These are phyloP conservation scores for Metschnikowia henanensis DNA, from an alignment of 805 yeast species.

Conservation along the genomic window DNA sequence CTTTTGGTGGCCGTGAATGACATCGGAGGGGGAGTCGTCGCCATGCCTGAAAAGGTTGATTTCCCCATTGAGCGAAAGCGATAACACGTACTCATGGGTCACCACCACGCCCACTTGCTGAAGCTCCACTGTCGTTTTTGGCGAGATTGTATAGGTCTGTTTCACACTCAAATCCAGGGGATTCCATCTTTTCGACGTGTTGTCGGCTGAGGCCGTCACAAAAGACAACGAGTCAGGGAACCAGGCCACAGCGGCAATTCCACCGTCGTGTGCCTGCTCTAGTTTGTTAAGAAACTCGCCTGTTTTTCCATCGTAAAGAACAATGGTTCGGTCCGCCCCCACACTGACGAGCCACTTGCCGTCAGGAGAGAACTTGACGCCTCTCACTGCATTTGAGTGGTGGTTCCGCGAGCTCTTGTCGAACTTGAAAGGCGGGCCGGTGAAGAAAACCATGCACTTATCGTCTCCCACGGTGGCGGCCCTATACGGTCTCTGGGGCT, in stretches of 20 bases:
- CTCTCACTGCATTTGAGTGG: slow-evolving; percentile 79
- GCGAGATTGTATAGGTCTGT: slow-evolving; percentile 47
- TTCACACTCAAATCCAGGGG: slow-evolving; percentile 36
- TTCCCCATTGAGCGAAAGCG: slow-evolving; percentile 72
- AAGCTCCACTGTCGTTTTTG: slow-evolving; percentile 42
- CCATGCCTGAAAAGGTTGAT: slow-evolving; percentile 56
- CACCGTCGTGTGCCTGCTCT: slow-evolving; percentile 64
- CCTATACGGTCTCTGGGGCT: slow-evolving; percentile 85
- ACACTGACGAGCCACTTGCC: slow-evolving; percentile 76
- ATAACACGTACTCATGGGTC: slow-evolving; percentile 57
- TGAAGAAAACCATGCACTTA: slow-evolving; percentile 75
- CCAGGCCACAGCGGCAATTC: slow-evolving; percentile 82
- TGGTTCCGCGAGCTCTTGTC: slow-evolving; percentile 65
- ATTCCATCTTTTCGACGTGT: slow-evolving; percentile 66
- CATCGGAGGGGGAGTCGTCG: slow-evolving; percentile 29
- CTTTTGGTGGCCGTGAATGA: slow-evolving; percentile 77
- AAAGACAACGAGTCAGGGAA: slow-evolving; percentile 51
- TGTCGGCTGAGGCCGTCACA: slow-evolving; percentile 85
- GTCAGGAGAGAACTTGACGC: slow-evolving; percentile 77
- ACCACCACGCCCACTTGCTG: slow-evolving; percentile 83
- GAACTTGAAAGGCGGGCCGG: slow-evolving; percentile 95
- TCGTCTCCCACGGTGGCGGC: slow-evolving; percentile 95
- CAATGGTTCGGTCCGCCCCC: slow-evolving; percentile 80
- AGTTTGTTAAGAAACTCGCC: slow-evolving; percentile 68
- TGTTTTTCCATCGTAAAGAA: slow-evolving; percentile 80